Evolutionary conservation across 202 grass and related monocot genomes (phyloP).

Genomic region (Hordeum pubiflorum): DNA sequence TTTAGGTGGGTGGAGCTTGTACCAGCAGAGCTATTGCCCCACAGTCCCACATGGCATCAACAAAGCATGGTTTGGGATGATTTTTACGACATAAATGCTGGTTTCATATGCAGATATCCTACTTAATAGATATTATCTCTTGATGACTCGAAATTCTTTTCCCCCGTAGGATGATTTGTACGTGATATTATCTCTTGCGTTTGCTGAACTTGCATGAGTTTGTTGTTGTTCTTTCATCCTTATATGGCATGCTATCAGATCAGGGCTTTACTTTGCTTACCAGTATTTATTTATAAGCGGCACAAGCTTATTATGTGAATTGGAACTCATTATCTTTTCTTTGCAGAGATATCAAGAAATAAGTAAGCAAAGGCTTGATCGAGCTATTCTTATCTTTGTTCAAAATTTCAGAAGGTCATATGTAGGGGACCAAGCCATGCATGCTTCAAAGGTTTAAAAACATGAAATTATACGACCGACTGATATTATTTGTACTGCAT

Average conservation of each 20-base stretch:
- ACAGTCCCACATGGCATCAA: too few relatives aligned
- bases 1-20: too few relatives aligned
- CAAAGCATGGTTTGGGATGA: not conserved
- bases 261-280: slow-evolving; percentile 2
- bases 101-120: slow-evolving; percentile 16
- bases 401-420: slow-evolving; percentile 96
- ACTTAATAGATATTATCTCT: slow-evolving; percentile 1
- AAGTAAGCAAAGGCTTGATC: slow-evolving; percentile 96
- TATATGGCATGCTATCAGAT: not conserved
- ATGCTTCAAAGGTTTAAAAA: slow-evolving; percentile 80
- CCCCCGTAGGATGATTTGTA: too few relatives aligned
- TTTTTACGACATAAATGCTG: not conserved
- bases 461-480: not conserved
- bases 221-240: not conserved
- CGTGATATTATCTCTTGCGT: not conserved
- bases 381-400: slow-evolving; percentile 87
- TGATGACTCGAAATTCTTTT: not conserved
- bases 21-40: too few relatives aligned
- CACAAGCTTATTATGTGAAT: not conserved
- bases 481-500: slow-evolving; percentile 15
- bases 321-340: slow-evolving; percentile 15
- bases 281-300: slow-evolving; percentile 1
- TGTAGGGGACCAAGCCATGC: slow-evolving; percentile 91
- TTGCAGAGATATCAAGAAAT: slow-evolving; percentile 83
- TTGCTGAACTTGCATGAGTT: not conserved